A percentile compares a stretch with the other conserved stretches of the same genome.
These are phyloP conservation scores for Dictyostelium citrinum DNA, from an alignment of 78 protist species.

Conservation along the genomic window DNA sequence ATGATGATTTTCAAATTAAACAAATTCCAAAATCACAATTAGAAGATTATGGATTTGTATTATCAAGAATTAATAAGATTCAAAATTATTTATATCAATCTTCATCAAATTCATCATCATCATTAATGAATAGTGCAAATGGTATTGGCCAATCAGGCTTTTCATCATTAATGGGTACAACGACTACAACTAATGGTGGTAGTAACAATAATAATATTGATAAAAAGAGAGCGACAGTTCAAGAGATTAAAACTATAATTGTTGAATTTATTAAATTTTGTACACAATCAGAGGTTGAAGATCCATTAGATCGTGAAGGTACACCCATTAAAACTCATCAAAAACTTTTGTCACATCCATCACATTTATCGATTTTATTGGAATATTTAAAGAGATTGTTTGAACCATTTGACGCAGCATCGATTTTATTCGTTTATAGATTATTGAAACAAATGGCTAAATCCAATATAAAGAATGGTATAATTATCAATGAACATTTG, in stretches of 20 bases:
- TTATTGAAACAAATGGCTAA: constrained; percentile 36
- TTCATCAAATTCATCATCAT: not conserved
- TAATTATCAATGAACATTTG: constrained; percentile 12
- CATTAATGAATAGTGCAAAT: not conserved
- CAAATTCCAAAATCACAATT: constrained; percentile 68
- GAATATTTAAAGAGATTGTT: constrained; percentile 19
- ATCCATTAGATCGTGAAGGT: constrained; percentile 69
- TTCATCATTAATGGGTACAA: not conserved
- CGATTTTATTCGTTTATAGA: constrained; percentile 19
- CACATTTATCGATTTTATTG: not conserved
- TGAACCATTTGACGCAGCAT: not conserved
- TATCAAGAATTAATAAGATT: constrained; percentile 11
- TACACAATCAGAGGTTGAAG: constrained; percentile 65
- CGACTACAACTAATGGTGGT: not conserved
- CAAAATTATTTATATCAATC: not conserved
- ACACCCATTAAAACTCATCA: constrained; percentile 69
- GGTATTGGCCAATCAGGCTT: not conserved
- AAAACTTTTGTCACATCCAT: constrained; percentile 19
- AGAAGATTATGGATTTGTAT: constrained; percentile 52
- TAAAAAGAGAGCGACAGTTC: constrained; percentile 8
- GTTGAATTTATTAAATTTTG: constrained; percentile 70
- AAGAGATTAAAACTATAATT: constrained; percentile 24
- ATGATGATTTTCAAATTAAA: constrained; percentile 75
- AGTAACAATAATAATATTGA: not conserved
- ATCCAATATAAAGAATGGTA: constrained; percentile 45